Percentiles rank a stretch among this genome's conserved stretches.
Evolutionary conservation across 257 asterid genomes (phyloP).

Genomic region (Salvia hispanica): DNA sequence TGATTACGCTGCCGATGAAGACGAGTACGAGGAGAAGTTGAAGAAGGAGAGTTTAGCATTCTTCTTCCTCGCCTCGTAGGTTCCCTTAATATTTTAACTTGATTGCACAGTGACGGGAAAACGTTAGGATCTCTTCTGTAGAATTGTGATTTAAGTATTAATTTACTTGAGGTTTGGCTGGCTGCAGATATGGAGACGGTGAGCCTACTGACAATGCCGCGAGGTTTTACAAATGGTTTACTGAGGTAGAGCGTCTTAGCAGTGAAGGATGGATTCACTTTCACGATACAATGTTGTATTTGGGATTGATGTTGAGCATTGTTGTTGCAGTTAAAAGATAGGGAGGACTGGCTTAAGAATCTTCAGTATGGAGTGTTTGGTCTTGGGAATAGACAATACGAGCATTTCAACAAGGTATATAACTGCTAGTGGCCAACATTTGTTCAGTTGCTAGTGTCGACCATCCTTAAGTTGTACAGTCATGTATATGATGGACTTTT

Average conservation of each 20-base stretch:
- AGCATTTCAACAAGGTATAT: conserved; percentile 92
- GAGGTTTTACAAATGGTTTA: conserved; percentile 94
- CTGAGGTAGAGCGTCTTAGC: conserved; percentile 54
- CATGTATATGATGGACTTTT: neutral
- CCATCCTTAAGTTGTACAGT: conserved; percentile 1
- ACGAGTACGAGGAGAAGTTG: conserved; percentile 80
- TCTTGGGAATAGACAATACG: conserved; percentile 97
- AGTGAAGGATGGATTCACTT: neutral
- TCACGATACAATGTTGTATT: conserved; percentile 12
- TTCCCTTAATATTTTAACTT: conserved; percentile 25
- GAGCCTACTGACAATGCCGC: conserved; percentile 99
- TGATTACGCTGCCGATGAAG: conserved; percentile 94
- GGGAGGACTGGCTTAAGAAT: conserved; percentile 73
- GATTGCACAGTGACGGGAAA: conserved; percentile 16
- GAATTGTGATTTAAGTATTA: conserved; percentile 22
- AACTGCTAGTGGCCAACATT: conserved; percentile 5
- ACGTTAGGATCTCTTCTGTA: neutral
- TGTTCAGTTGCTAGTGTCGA: conserved; percentile 10
- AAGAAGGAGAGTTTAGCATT: conserved; percentile 75
- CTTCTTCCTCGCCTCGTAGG: conserved; percentile 96
- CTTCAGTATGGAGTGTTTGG: conserved; percentile 88
- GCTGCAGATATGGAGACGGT: conserved; percentile 93
- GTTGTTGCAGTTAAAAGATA: conserved; percentile 73
- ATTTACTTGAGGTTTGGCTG: conserved; percentile 45
- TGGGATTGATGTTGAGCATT: conserved; percentile 27